A percentile compares a stretch with the other conserved stretches of the same genome.
Evolutionary conservation across 2,329 filamentous ascomycete species (phyloP).

Genomic region (Fusarium heterosporum): DNA sequence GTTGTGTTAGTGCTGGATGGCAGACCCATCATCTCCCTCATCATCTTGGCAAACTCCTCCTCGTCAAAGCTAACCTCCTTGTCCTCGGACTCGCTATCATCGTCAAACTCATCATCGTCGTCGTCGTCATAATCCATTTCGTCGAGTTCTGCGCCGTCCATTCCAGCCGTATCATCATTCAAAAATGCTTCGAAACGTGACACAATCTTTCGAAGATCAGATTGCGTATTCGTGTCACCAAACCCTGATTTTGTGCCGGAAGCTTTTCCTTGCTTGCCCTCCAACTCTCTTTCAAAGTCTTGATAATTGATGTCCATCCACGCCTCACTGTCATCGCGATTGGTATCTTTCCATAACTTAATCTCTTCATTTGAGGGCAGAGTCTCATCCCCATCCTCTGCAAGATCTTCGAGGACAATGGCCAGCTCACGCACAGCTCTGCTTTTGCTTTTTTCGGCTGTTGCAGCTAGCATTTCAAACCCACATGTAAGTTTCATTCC

Average conservation of each 20-base stretch:
- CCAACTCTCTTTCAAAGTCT: constrained; percentile 86
- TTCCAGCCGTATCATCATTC: constrained; percentile 83
- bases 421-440: constrained; percentile 79
- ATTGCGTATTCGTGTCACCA: constrained; percentile 75
- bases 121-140: constrained; percentile 77
- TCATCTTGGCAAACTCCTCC: constrained; percentile 84
- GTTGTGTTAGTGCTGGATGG: constrained; percentile 46
- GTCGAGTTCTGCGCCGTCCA: constrained; percentile 79
- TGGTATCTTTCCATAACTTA: constrained; percentile 69
- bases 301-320: constrained; percentile 95
- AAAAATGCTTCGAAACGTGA: constrained; percentile 93
- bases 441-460: constrained; percentile 75
- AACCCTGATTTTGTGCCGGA: constrained; percentile 60
- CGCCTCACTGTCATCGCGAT: constrained; percentile 81
- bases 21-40: constrained; percentile 90
- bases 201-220: constrained; percentile 89
- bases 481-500: constrained; percentile 93
- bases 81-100: constrained; percentile 74
- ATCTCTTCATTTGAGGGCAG: constrained; percentile 84
- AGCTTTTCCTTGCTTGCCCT: constrained; percentile 57
- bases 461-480: constrained; percentile 85
- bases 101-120: constrained; percentile 62
- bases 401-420: constrained; percentile 79
- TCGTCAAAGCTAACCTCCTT: constrained; percentile 86
- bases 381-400: constrained; percentile 72